Percentiles rank a stretch among this genome's conserved stretches.
Conservation (phyloP, 1,284 basidiomycete species). For the Ceratobasidium sp. region DNA sequence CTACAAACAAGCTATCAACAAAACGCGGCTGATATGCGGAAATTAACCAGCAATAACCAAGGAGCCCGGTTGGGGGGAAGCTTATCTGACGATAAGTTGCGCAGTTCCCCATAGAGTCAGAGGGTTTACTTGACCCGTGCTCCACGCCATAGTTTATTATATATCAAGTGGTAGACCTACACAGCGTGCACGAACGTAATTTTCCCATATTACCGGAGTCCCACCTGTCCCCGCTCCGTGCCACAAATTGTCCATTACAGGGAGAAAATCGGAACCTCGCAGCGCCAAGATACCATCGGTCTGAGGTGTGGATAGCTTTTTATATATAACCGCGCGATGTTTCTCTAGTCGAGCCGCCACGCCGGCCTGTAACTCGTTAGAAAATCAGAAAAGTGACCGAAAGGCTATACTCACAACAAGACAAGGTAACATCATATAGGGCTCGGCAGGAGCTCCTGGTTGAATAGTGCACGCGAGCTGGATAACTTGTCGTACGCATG, state of each 20-base stretch:
- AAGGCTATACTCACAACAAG: background rate
- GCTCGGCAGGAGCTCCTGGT: background rate
- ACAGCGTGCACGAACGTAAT: slow-evolving; percentile 2
- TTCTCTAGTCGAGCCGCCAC: no score
- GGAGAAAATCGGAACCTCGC: background rate
- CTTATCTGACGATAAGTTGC: no score
- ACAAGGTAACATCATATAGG: background rate
- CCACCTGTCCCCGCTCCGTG: background rate
- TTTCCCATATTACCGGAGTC: background rate
- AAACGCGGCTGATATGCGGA: background rate
- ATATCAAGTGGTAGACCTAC: slow-evolving; percentile 7
- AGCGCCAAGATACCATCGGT: background rate
- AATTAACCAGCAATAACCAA: background rate
- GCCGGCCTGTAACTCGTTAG: slow-evolving; percentile 5
- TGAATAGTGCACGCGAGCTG: background rate
- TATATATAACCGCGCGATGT: background rate
- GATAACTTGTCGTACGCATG: background rate
- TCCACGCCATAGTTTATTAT: background rate
- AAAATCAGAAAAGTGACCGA: no score
- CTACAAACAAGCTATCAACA: background rate
- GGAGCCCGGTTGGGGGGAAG: no score
- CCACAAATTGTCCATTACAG: slow-evolving; percentile 10
- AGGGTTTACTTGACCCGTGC: no score
- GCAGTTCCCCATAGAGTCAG: no score
- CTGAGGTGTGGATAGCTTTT: background rate